phyloP scores from a whole-genome alignment of 768 basidiomycete genomes.

The Panaeolus cyanescens region DNA sequence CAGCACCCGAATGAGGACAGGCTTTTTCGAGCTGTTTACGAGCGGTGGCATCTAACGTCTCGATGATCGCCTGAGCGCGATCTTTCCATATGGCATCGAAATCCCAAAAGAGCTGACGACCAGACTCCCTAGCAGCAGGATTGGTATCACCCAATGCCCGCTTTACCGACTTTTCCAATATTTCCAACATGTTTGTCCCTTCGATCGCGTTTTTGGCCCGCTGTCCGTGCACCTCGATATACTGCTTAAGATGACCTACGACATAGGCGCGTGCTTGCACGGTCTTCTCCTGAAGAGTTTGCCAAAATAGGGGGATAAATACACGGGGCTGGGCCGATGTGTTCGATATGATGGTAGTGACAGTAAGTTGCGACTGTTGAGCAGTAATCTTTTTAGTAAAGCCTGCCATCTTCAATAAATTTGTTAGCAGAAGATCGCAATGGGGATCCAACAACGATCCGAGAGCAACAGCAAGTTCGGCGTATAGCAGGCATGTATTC shows the following conservation, averaged over 20 bases:
- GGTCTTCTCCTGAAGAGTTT: constrained; percentile 77
- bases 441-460: constrained; percentile 74
- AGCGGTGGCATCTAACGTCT: constrained; percentile 63
- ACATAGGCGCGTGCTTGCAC: constrained; percentile 70
- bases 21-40: constrained; percentile 86
- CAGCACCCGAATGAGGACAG: constrained; percentile 62
- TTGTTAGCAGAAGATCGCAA: constrained; percentile 74
- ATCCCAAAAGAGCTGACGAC: constrained; percentile 77
- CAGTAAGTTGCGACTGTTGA: constrained; percentile 78
- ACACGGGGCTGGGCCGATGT: constrained; percentile 72
- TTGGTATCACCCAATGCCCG: constrained; percentile 79
- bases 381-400: constrained; percentile 93
- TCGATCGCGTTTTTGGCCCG: constrained; percentile 71
- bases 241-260: constrained; percentile 71
- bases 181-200: constrained; percentile 63
- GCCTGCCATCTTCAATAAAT: constrained; percentile 82
- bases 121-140: constrained; percentile 73
- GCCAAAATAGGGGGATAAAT: constrained; percentile 68
- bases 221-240: constrained; percentile 71
- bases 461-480: constrained; percentile 70
- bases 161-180: constrained; percentile 72
- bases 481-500: constrained; percentile 77
- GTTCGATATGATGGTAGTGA: constrained; percentile 66
- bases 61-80: constrained; percentile 62
- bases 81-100: constrained; percentile 79